Conservation (phyloP, 2,329 filamentous ascomycete genomes). For the Aspergillus sp. region DNA sequence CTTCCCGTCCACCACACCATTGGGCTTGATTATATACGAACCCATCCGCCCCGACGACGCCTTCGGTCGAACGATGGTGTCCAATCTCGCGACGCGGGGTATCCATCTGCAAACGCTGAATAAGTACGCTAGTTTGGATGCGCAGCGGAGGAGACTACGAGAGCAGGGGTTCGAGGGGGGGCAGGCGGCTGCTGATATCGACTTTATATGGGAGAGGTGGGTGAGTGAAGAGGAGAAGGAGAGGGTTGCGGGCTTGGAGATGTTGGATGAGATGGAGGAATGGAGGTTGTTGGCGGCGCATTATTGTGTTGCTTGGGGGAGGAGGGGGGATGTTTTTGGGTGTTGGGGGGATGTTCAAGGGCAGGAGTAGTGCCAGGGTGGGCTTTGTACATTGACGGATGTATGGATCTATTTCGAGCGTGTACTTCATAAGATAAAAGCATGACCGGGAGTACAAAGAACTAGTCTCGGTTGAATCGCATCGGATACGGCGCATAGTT, state of each 20-base stretch:
- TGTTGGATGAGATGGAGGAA: constrained; percentile 92
- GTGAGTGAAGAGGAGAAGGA: constrained; percentile 64
- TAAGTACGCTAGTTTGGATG: constrained; percentile 59
- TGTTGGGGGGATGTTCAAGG: constrained; percentile 30
- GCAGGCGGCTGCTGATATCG: constrained; percentile 53
- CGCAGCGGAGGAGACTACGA: constrained; percentile 62
- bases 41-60: constrained; percentile 75
- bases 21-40: constrained; percentile 74
- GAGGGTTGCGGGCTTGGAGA: constrained; percentile 71
- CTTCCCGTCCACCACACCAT: constrained; percentile 38
- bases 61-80: constrained; percentile 87
- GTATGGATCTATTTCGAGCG: too few species aligned
- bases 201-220: constrained; percentile 74
- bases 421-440: too few species aligned
- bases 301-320: constrained; percentile 87
- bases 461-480: too few species aligned
- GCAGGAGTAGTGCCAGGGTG: constrained; percentile 10
- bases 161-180: constrained; percentile 58
- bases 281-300: constrained; percentile 81
- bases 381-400: too few species aligned
- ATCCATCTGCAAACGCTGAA: constrained; percentile 80
- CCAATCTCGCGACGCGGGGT: constrained; percentile 73
- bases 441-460: too few species aligned
- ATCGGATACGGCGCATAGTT: too few species aligned
- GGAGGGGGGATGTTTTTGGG: constrained; percentile 47